A percentile compares a stretch with the other conserved stretches of the same genome.
Conservation (phyloP, 2,329 filamentous ascomycete genomes). For the Cercospora janseana region DNA sequence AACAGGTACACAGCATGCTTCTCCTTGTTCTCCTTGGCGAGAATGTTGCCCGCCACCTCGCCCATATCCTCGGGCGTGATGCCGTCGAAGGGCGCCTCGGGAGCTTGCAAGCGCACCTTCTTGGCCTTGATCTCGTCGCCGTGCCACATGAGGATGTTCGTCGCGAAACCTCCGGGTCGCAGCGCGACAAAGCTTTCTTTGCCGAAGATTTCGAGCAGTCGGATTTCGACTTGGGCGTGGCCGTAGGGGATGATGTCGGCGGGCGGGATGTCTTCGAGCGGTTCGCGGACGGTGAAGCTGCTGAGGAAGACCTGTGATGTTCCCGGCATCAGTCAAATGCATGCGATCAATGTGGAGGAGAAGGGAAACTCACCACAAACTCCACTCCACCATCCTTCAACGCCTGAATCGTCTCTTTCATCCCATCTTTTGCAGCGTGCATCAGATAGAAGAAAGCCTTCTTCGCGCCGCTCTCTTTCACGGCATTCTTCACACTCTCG, state of each 20-base stretch:
- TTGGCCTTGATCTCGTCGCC: slow-evolving; percentile 33
- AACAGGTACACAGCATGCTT: slow-evolving; percentile 39
- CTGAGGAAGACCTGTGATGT: slow-evolving; percentile 44
- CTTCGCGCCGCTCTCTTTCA: slow-evolving; percentile 45
- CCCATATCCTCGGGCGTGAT: slow-evolving; percentile 50
- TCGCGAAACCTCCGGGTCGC: slow-evolving; percentile 48
- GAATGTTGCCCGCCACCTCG: slow-evolving; percentile 42
- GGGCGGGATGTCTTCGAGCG: slow-evolving; percentile 29
- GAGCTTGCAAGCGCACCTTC: slow-evolving; percentile 37
- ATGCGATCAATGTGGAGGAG: slow-evolving; percentile 21
- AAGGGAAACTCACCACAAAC: slow-evolving; percentile 35
- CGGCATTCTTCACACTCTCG: slow-evolving; percentile 42
- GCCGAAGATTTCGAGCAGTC: slow-evolving; percentile 45
- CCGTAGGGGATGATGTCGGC: slow-evolving; percentile 40
- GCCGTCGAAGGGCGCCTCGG: slow-evolving; percentile 40
- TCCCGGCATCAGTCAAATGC: neutral
- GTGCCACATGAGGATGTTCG: slow-evolving; percentile 39
- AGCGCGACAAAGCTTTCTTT: slow-evolving; percentile 41
- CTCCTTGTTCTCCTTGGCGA: slow-evolving; percentile 37
- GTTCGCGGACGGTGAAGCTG: slow-evolving; percentile 37
- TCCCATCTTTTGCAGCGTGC: slow-evolving; percentile 38
- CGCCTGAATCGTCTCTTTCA: slow-evolving; percentile 44
- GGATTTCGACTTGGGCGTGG: slow-evolving; percentile 49
- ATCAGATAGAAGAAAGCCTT: slow-evolving; percentile 51
- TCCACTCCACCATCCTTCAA: slow-evolving; percentile 49